Percentiles rank a stretch among this genome's conserved stretches.
These are phyloP conservation scores for Raphanus sativus DNA, from an alignment of 345 rosid species.

Conservation along the genomic window DNA sequence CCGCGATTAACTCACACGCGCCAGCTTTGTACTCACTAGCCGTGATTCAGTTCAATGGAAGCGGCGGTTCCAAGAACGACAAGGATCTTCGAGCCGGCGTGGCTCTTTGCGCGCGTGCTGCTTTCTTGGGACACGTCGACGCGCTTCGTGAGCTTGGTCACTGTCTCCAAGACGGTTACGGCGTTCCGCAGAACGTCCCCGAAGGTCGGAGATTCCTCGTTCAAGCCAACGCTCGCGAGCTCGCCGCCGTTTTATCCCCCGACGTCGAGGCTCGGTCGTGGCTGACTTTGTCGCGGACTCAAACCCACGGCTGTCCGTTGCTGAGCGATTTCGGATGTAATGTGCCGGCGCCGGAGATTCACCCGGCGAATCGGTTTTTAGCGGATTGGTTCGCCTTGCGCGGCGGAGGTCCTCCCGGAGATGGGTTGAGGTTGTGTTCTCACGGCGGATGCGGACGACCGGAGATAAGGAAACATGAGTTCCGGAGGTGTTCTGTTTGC, in stretches of 20 bases:
- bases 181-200: constrained; percentile 73
- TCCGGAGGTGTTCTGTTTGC: constrained; percentile 88
- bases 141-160: constrained; percentile 97
- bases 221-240: constrained; percentile 93
- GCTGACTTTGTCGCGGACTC: constrained; percentile 54
- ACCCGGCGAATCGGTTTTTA: constrained; percentile 72
- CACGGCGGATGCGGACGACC: constrained; percentile 86
- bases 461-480: constrained; percentile 90
- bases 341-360: constrained; percentile 86
- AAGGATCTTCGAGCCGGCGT: constrained; percentile 94
- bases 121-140: constrained; percentile 84
- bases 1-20: constrained; percentile 86
- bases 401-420: constrained; percentile 45
- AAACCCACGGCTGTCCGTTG: constrained; percentile 59
- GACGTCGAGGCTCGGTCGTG: constrained; percentile 45
- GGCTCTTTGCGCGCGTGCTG: constrained; percentile 89
- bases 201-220: constrained; percentile 91
- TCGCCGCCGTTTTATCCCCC: constrained; percentile 65
- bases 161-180: constrained; percentile 96
- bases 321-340: constrained; percentile 95
- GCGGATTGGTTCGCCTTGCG: constrained; percentile 66
- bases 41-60: constrained; percentile 93
- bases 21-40: constrained; percentile 82
- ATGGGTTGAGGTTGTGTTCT: constrained; percentile 79
- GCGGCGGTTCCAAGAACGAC: constrained; percentile 92